Base-by-base conservation (phyloP, 257 asterid genomes). In the Solanum habrochaites region DNA sequence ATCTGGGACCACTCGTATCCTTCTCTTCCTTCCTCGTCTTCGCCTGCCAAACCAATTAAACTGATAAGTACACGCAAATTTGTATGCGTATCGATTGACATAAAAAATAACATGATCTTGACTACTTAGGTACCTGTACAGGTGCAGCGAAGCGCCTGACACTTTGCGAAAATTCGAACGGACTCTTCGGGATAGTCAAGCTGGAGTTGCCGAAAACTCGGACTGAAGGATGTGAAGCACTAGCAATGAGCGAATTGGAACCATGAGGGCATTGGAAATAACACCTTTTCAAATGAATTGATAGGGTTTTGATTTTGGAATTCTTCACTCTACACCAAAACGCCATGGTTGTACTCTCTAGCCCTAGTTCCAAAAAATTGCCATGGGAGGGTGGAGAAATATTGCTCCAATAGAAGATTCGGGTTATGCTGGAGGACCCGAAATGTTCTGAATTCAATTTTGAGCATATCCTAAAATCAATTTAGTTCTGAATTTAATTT, bases 121-220 rank as follows among this genome's bases (percentile, higher is more conserved):
- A 23, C 39, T 29, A n/a, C 18, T 47, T 35, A 29, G 14, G 82
- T 89, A 94, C 99, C 98, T 94, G 94, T 87, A 88, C 66, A 18
- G 98, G 92, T 37, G 93, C 94, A 49, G 97, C 98, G 83, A 90
- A 95, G 83, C 87, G 94, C 88, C 98, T 94, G 87, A 89, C 89
- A 32, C 89, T 90, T 67, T 67, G 86, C 25, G 90, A 88, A 10
- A 89, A 45, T 85, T 75, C 92, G 88, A 89, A 70, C 40, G 77
- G 92, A 83, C 74, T 64, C 21, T 82, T 89, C 49, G 70, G 91
- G 35, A 66, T 32, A 23, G 72, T 80, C 31, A 86, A 87, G 77
- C 42, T 87, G 3, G 91, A 86, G 37, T 75, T 82, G 69, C 88
- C 62, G 31, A 78, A 35, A 86, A 86, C 69, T 74, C 91, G 91